These are phyloP conservation scores for Monoraphidium neglectum DNA, from an alignment of 139 green algal species.

Conservation along the genomic window DNA sequence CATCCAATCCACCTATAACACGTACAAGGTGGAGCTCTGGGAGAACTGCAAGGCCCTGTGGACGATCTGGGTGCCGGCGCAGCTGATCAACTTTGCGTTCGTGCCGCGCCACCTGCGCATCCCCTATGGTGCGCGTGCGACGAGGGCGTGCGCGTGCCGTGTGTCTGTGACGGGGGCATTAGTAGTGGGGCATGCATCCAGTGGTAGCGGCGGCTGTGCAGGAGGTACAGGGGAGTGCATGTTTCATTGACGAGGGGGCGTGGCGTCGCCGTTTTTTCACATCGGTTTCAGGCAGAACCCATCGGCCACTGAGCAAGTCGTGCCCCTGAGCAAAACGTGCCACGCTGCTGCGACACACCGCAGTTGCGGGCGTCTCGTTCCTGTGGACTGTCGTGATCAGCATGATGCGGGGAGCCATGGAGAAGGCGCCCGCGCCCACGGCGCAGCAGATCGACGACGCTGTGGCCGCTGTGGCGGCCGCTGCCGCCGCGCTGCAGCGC, in stretches of 20 bases:
- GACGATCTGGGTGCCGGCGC: slow-evolving; percentile 80
- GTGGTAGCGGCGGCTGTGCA: background rate
- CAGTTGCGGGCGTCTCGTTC: slow-evolving; percentile 56
- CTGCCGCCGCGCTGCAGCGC: background rate
- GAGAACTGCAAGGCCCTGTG: slow-evolving; percentile 86
- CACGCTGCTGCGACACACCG: background rate
- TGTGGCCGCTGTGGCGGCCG: slow-evolving; percentile 6
- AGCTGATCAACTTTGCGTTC: slow-evolving; percentile 88
- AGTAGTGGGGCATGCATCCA: too few relatives aligned
- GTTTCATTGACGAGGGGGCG: background rate
- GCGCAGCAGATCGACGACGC: background rate
- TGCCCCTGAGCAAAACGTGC: background rate
- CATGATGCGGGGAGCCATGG: slow-evolving; percentile 43
- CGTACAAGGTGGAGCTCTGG: slow-evolving; percentile 81
- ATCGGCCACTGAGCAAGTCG: background rate
- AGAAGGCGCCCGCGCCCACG: slow-evolving; percentile 3
- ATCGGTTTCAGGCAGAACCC: background rate
- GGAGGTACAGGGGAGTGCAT: background rate
- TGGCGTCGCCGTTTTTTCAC: background rate
- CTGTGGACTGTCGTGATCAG: slow-evolving; percentile 53
- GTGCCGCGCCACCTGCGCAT: slow-evolving; percentile 85
- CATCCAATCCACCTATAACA: slow-evolving; percentile 45
- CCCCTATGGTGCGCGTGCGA: slow-evolving; percentile 57
- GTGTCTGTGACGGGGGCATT: background rate
- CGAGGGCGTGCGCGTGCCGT: background rate